A percentile compares a stretch with the other conserved stretches of the same genome.
Evolutionary conservation across 2,329 filamentous ascomycete genomes (phyloP).

Genomic region (Pleomassaria siparia): DNA sequence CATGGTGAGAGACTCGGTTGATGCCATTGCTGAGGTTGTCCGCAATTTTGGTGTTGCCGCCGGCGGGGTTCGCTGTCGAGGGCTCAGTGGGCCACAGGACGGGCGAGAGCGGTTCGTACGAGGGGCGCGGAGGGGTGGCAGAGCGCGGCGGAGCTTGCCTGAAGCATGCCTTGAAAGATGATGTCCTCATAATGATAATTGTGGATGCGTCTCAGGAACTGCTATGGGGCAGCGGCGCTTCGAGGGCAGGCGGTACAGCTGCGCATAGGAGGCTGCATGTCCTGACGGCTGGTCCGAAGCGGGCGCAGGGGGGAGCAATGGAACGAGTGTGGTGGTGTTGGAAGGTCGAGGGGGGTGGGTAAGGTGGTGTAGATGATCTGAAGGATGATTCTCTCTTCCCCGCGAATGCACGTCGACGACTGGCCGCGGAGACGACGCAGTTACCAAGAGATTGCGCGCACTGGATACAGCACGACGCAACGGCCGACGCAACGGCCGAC

Average conservation of each 20-base stretch:
- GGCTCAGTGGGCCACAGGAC: slow-evolving; percentile 23
- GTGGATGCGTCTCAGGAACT: slow-evolving; percentile 17
- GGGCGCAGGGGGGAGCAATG: slow-evolving; percentile 17
- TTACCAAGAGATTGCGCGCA: not conserved
- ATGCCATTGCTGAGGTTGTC: slow-evolving; percentile 9
- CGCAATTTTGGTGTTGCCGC: slow-evolving; percentile 10
- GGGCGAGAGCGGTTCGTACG: slow-evolving; percentile 42
- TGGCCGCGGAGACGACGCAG: not conserved
- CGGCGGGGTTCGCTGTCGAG: slow-evolving; percentile 25
- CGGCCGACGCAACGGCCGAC: not conserved
- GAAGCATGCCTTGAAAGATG: slow-evolving; percentile 39
- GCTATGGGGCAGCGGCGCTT: slow-evolving; percentile 30
- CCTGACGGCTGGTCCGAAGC: slow-evolving; percentile 20
- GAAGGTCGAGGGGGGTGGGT: not conserved
- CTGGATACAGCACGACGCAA: not conserved
- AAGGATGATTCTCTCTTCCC: not conserved
- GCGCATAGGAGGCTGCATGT: slow-evolving; percentile 31
- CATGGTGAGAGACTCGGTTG: not conserved
- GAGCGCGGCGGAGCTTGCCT: slow-evolving; percentile 32
- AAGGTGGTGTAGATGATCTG: not conserved
- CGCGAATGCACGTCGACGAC: not conserved
- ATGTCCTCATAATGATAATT: slow-evolving; percentile 30
- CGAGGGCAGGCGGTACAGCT: slow-evolving; percentile 20
- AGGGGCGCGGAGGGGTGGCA: slow-evolving; percentile 33
- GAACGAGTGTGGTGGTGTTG: slow-evolving; percentile 20